phyloP scores from a whole-genome alignment of 352 stramenopile genomes.

The Phytophthora pini region DNA sequence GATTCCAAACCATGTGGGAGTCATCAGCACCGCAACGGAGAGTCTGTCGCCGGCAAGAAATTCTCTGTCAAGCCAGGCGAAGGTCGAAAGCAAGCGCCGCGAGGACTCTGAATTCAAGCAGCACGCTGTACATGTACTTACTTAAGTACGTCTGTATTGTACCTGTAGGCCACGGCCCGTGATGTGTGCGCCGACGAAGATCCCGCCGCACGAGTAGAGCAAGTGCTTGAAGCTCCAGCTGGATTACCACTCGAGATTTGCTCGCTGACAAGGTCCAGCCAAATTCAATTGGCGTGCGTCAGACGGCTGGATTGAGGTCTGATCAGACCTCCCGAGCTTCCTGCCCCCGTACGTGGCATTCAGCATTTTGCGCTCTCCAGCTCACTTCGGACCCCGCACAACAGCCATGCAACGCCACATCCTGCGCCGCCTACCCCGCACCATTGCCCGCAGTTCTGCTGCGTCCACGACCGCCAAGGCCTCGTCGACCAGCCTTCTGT shows the following conservation, averaged over 20 bases:
- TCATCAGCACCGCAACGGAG: slow-evolving; percentile 2
- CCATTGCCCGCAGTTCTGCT: slow-evolving; percentile 22
- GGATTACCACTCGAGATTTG: slow-evolving; percentile 29
- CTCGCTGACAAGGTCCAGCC: slow-evolving; percentile 13
- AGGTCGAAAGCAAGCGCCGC: too few species aligned
- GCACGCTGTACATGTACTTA: not conserved
- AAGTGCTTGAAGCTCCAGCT: slow-evolving; percentile 31
- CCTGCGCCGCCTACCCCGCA: slow-evolving; percentile 42
- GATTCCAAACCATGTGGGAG: slow-evolving; percentile 8
- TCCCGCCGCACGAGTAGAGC: slow-evolving; percentile 22
- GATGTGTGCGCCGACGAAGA: slow-evolving; percentile 25
- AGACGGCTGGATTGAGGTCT: slow-evolving; percentile 16
- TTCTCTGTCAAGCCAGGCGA: too few species aligned
- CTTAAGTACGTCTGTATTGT: too few species aligned
- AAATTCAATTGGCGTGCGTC: not conserved
- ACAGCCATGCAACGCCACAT: slow-evolving; percentile 52
- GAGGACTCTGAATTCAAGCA: not conserved
- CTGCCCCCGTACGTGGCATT: slow-evolving; percentile 16
- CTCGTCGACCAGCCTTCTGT: slow-evolving; percentile 20
- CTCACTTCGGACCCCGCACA: slow-evolving; percentile 14
- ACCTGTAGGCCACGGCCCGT: not conserved
- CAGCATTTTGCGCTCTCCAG: slow-evolving; percentile 21
- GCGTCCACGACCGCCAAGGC: slow-evolving; percentile 21
- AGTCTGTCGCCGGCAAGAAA: not conserved
- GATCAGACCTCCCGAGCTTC: slow-evolving; percentile 9